These are phyloP conservation scores for Chamaecrista fasciculata DNA, from an alignment of 306 rosid genomes.

Conservation along the genomic window DNA sequence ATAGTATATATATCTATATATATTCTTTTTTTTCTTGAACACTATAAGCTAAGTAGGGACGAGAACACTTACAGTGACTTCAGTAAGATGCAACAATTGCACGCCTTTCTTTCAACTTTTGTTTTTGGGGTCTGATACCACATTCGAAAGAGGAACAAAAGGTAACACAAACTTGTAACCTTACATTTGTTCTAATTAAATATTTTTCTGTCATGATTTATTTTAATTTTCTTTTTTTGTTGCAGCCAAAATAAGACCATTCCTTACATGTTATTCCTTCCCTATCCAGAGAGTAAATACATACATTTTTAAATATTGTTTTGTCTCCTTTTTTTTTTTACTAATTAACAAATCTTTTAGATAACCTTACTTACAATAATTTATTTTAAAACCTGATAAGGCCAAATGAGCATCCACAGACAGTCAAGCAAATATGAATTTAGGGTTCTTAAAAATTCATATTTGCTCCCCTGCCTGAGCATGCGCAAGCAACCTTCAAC, in stretches of 20 bases:
- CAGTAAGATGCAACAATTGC: no score
- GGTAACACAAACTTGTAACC: neutral
- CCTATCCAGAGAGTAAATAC: neutral
- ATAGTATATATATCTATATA: no score
- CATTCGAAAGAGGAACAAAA: no score
- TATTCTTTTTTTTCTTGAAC: no score
- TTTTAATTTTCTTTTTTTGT: no score
- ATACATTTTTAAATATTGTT: no score
- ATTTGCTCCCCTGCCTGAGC: constrained; percentile 86
- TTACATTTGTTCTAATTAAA: neutral
- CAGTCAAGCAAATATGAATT: constrained; percentile 62
- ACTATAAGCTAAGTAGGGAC: neutral
- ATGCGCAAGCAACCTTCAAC: constrained; percentile 37
- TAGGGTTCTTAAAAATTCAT: constrained; percentile 46
- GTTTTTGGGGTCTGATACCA: no score
- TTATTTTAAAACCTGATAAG: neutral
- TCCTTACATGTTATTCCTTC: neutral
- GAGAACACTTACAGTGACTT: neutral
- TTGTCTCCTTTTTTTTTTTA: no score
- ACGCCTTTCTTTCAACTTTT: no score
- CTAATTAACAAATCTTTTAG: neutral
- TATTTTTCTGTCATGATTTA: neutral
- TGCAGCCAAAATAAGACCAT: neutral
- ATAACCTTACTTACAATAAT: neutral
- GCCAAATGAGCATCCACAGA: constrained; percentile 41